Percentiles rank a stretch among this genome's conserved stretches.
Evolutionary conservation across 352 stramenopile genomes (phyloP).

Genomic region (Pythium periplocum): DNA sequence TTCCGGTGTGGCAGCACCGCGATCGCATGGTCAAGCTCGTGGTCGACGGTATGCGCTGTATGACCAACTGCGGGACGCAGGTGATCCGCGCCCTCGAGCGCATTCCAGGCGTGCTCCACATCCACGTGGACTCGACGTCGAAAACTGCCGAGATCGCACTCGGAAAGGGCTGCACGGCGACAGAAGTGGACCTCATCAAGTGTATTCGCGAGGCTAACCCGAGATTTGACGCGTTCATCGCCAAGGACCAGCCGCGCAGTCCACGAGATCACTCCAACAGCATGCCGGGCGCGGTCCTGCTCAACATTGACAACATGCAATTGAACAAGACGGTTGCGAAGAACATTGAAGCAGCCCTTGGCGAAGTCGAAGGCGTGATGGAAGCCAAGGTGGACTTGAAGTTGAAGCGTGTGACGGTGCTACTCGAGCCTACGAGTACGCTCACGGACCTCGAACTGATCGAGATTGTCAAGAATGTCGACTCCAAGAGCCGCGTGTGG

Average conservation of each 20-base stretch:
- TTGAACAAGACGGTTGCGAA: slow-evolving; percentile 59
- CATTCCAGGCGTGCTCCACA: slow-evolving; percentile 77
- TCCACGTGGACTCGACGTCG: slow-evolving; percentile 78
- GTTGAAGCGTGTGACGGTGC: slow-evolving; percentile 65
- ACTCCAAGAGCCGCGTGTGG: slow-evolving; percentile 46
- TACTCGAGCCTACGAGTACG: slow-evolving; percentile 50
- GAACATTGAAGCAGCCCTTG: slow-evolving; percentile 55
- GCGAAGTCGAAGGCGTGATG: slow-evolving; percentile 44
- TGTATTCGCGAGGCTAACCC: slow-evolving; percentile 67
- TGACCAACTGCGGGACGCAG: slow-evolving; percentile 79
- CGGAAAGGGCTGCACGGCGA: slow-evolving; percentile 72
- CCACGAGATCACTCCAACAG: slow-evolving; percentile 33
- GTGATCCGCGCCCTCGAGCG: slow-evolving; percentile 78
- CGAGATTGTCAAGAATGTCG: slow-evolving; percentile 38
- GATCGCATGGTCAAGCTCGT: slow-evolving; percentile 71
- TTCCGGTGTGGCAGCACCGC: slow-evolving; percentile 79
- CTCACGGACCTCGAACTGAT: slow-evolving; percentile 71
- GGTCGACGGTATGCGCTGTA: slow-evolving; percentile 84
- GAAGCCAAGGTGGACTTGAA: slow-evolving; percentile 65
- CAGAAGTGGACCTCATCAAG: slow-evolving; percentile 85
- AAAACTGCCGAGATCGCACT: slow-evolving; percentile 74
- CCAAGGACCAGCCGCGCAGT: slow-evolving; percentile 34
- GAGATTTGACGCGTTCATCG: slow-evolving; percentile 67
- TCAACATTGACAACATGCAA: slow-evolving; percentile 74
- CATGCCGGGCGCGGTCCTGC: slow-evolving; percentile 54